A percentile compares a stretch with the other conserved stretches of the same genome.
phyloP scores from a whole-genome alignment of 345 rosid genomes.

The Erodium maritimum region DNA sequence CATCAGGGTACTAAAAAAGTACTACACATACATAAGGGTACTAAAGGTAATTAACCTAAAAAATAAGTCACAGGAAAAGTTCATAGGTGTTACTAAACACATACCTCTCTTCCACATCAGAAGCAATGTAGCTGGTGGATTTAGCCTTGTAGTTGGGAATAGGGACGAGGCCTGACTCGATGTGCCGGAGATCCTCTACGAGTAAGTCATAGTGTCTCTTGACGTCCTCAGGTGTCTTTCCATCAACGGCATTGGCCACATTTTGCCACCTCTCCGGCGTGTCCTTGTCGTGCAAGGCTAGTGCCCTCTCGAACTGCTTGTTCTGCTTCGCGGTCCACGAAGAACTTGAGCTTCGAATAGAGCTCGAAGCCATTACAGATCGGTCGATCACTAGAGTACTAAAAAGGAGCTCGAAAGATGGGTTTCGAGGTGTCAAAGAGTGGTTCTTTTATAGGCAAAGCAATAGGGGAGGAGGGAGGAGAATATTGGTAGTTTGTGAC shows the following conservation, averaged over 20 bases:
- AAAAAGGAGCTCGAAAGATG: no score
- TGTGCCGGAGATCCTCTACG: conserved; percentile 30
- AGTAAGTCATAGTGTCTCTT: conserved; percentile 34
- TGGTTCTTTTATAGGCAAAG: no score
- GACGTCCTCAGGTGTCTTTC: conserved; percentile 39
- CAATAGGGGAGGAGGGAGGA: background rate
- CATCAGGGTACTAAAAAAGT: no score
- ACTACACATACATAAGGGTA: no score
- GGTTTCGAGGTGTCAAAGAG: background rate
- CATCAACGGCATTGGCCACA: conserved; percentile 40
- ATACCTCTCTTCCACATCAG: conserved; percentile 16
- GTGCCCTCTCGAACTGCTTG: conserved; percentile 41
- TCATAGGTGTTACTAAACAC: no score
- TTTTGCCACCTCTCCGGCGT: conserved; percentile 49
- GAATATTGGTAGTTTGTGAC: no score
- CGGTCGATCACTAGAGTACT: no score
- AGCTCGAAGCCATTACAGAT: conserved; percentile 25
- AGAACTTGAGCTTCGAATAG: conserved; percentile 9
- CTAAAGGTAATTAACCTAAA: no score
- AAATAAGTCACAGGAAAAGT: no score
- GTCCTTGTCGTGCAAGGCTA: conserved; percentile 40
- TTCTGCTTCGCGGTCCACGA: conserved; percentile 43
- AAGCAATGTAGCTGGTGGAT: background rate
- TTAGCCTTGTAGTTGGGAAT: conserved; percentile 35
- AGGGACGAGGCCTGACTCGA: conserved; percentile 45